Conservation (phyloP, 768 basidiomycete genomes). For the Suillus variegatus region DNA sequence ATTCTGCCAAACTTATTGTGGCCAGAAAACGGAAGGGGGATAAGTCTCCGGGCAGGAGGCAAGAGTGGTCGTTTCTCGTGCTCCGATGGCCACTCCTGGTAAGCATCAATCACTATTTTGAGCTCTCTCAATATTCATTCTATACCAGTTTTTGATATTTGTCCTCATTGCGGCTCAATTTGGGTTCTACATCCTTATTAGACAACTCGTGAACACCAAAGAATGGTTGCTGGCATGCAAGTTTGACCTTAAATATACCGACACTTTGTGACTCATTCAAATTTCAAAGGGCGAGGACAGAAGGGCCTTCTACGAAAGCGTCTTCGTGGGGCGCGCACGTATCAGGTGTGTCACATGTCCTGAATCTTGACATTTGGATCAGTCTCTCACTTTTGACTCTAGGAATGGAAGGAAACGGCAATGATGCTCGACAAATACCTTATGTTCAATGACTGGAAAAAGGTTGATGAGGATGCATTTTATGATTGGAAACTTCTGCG, state of each 20-base stretch:
- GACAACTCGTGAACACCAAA: slow-evolving; percentile 92
- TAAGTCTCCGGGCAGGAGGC: slow-evolving; percentile 42
- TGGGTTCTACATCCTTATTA: slow-evolving; percentile 79
- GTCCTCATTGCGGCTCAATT: slow-evolving; percentile 84
- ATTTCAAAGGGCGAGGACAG: slow-evolving; percentile 71
- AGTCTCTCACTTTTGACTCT: not conserved
- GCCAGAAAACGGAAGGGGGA: slow-evolving; percentile 39
- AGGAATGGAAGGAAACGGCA: slow-evolving; percentile 91
- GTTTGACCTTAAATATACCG: slow-evolving; percentile 17
- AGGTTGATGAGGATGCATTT: slow-evolving; percentile 80
- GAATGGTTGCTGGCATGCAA: slow-evolving; percentile 91
- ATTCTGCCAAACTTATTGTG: slow-evolving; percentile 9
- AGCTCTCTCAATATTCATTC: slow-evolving; percentile 1
- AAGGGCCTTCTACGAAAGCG: slow-evolving; percentile 77
- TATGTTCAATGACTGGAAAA: slow-evolving; percentile 90
- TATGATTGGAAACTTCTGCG: slow-evolving; percentile 90
- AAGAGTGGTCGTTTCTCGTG: slow-evolving; percentile 77
- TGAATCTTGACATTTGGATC: not conserved
- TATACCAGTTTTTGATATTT: slow-evolving; percentile 75
- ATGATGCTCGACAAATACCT: slow-evolving; percentile 77
- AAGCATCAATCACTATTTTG: slow-evolving; percentile 20
- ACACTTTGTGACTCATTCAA: slow-evolving; percentile 6
- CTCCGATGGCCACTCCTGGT: slow-evolving; percentile 89
- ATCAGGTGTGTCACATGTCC: slow-evolving; percentile 49
- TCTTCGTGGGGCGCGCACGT: slow-evolving; percentile 72